These are phyloP conservation scores for Botrytis byssoidea DNA, from an alignment of 2,329 filamentous ascomycete genomes.

Conservation along the genomic window DNA sequence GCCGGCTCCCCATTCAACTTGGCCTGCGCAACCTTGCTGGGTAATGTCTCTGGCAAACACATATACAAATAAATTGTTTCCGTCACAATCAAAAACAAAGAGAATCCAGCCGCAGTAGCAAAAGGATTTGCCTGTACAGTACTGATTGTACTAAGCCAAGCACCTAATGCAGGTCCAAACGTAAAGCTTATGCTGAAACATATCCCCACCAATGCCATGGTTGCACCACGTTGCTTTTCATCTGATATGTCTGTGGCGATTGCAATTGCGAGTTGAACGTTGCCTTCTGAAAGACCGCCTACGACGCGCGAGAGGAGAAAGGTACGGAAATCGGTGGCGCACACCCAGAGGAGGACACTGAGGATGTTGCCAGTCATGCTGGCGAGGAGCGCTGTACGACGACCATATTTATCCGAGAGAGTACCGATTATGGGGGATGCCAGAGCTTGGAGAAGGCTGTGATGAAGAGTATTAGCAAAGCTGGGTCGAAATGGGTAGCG, in stretches of 20 bases:
- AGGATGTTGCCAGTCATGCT: slow-evolving; percentile 93
- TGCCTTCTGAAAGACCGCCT: slow-evolving; percentile 91
- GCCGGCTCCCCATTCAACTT: slow-evolving; percentile 30
- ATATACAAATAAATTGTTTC: slow-evolving; percentile 89
- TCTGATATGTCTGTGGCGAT: slow-evolving; percentile 97
- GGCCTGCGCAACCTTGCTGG: slow-evolving; percentile 49
- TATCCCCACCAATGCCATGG: slow-evolving; percentile 93
- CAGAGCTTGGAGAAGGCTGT: slow-evolving; percentile 75
- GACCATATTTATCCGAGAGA: slow-evolving; percentile 84
- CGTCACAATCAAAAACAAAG: slow-evolving; percentile 75
- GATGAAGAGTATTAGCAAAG: slow-evolving; percentile 43
- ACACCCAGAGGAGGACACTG: slow-evolving; percentile 91
- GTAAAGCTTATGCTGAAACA: slow-evolving; percentile 98
- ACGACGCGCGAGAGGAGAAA: slow-evolving; percentile 92
- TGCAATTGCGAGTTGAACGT: slow-evolving; percentile 92
- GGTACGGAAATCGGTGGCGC: slow-evolving; percentile 89
- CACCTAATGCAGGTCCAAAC: slow-evolving; percentile 88
- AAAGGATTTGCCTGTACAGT: slow-evolving; percentile 88
- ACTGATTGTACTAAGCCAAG: slow-evolving; percentile 75
- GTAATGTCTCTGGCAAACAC: slow-evolving; percentile 82
- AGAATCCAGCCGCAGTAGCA: slow-evolving; percentile 86
- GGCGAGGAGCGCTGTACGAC: slow-evolving; percentile 80
- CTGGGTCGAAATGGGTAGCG: background rate
- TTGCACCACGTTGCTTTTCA: slow-evolving; percentile 76
- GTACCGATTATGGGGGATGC: slow-evolving; percentile 88